These are phyloP conservation scores for Aspergillus sparsus DNA, from an alignment of 495 filamentous ascomycete genomes.

Conservation along the genomic window DNA sequence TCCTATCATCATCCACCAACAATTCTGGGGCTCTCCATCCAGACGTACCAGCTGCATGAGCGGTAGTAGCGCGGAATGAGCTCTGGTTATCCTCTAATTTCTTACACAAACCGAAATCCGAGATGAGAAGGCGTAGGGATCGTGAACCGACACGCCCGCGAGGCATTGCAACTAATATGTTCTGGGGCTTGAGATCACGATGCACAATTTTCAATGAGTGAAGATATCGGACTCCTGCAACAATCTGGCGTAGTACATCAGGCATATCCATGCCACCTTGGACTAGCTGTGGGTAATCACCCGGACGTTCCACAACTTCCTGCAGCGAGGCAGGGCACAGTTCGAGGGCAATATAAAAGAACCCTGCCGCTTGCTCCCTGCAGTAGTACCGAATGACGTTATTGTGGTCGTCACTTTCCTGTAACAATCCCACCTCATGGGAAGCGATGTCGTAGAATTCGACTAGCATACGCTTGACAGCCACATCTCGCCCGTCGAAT, in stretches of 20 bases:
- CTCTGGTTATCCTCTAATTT: constrained; percentile 95
- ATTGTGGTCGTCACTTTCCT: constrained; percentile 91
- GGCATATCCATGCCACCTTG: constrained; percentile 56
- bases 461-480: constrained; percentile 94
- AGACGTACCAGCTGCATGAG: constrained; percentile 88
- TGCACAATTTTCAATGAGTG: constrained; percentile 94
- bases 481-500: constrained; percentile 88
- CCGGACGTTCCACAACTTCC: constrained; percentile 76
- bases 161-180: constrained; percentile 76
- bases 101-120: constrained; percentile 97
- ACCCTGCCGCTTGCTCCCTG: constrained; percentile 83
- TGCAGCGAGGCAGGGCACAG: constrained; percentile 92
- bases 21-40: constrained; percentile 97
- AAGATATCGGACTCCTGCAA: constrained; percentile 80
- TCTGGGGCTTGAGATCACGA: constrained; percentile 95
- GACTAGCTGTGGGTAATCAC: constrained; percentile 58
- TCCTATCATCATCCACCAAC: constrained; percentile 72
- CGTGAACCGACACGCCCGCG: constrained; percentile 38
- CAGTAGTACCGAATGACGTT: constrained; percentile 97
- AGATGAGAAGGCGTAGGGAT: constrained; percentile 77
- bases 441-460: constrained; percentile 94
- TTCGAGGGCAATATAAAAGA: constrained; percentile 94
- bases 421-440: constrained; percentile 84
- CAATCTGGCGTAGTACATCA: constrained; percentile 79
- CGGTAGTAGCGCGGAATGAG: constrained; percentile 90